Conservation (phyloP, 1,284 basidiomycete genomes). For the Trichosporon sp. region DNA sequence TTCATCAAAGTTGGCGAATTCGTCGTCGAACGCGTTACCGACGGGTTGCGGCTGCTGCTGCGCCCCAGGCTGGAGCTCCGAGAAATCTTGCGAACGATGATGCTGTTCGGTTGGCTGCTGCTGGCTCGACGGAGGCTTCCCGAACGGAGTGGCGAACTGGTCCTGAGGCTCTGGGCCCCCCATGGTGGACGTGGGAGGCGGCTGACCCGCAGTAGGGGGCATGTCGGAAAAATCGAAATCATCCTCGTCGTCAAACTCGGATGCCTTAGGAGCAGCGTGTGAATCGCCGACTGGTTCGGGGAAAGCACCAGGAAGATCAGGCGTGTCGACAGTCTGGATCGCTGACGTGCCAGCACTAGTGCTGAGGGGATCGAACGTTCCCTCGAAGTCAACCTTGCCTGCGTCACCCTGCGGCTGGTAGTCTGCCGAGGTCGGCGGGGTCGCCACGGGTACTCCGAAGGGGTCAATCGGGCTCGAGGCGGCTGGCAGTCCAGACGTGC, state of each 20-base stretch:
- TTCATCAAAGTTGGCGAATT: conserved; percentile 60
- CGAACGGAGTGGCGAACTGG: neutral
- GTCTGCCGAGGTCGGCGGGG: conserved; percentile 21
- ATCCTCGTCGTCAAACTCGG: conserved; percentile 77
- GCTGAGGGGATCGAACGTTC: neutral
- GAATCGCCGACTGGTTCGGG: neutral
- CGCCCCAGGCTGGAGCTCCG: conserved; percentile 5
- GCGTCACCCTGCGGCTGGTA: conserved; percentile 19
- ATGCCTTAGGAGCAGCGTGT: conserved; percentile 22
- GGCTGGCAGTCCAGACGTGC: neutral
- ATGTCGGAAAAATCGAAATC: conserved; percentile 77
- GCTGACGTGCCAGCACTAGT: neutral
- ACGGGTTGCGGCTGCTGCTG: conserved; percentile 15
- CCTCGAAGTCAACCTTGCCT: neutral
- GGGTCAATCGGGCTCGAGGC: conserved; percentile 47
- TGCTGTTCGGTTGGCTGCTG: neutral
- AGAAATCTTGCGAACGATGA: neutral
- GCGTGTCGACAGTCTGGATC: neutral
- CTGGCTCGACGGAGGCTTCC: neutral
- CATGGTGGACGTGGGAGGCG: neutral
- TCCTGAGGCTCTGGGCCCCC: neutral
- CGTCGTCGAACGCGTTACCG: conserved; percentile 49
- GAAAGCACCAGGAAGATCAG: neutral
- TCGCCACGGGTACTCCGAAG: conserved; percentile 13
- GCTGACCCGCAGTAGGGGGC: conserved; percentile 51